These are phyloP conservation scores for Gymnopus androsaceus DNA, from an alignment of 1,284 basidiomycete species.

Conservation along the genomic window DNA sequence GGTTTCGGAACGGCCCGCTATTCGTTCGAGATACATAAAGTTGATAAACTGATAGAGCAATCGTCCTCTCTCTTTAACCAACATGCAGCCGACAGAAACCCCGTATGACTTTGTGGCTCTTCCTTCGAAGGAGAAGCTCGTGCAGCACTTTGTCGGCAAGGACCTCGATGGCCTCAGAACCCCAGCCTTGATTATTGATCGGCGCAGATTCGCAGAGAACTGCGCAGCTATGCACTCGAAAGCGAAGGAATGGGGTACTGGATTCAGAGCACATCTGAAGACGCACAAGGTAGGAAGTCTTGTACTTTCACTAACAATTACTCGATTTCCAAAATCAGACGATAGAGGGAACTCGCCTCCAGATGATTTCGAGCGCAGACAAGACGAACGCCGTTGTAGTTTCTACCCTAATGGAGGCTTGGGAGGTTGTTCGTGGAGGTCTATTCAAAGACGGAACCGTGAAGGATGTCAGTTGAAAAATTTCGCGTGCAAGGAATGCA, in stretches of 20 bases:
- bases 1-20: background rate
- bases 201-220: slow-evolving; percentile 67
- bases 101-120: slow-evolving; percentile 43
- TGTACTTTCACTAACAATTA: background rate
- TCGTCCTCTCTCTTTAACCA: background rate
- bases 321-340: slow-evolving; percentile 49
- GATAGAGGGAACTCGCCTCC: slow-evolving; percentile 68
- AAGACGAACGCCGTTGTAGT: slow-evolving; percentile 67
- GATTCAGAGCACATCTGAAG: slow-evolving; percentile 83
- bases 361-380: slow-evolving; percentile 57
- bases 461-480: slow-evolving; percentile 60
- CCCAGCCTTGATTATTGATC: slow-evolving; percentile 79
- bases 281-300: slow-evolving; percentile 67
- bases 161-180: slow-evolving; percentile 65
- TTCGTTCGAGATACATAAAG: background rate
- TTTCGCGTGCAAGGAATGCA: slow-evolving; percentile 4
- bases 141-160: slow-evolving; percentile 62
- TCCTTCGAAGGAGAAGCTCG: slow-evolving; percentile 57
- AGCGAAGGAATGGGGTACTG: slow-evolving; percentile 63
- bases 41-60: background rate
- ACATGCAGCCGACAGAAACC: slow-evolving; percentile 47
- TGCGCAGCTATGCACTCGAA: slow-evolving; percentile 72
- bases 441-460: slow-evolving; percentile 73
- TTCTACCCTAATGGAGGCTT: slow-evolving; percentile 81
- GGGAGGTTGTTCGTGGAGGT: slow-evolving; percentile 70